Percentiles rank a stretch among this genome's conserved stretches.
Conservation (phyloP, 148 eudicot genomes). For the Vaccinium corymbosum region DNA sequence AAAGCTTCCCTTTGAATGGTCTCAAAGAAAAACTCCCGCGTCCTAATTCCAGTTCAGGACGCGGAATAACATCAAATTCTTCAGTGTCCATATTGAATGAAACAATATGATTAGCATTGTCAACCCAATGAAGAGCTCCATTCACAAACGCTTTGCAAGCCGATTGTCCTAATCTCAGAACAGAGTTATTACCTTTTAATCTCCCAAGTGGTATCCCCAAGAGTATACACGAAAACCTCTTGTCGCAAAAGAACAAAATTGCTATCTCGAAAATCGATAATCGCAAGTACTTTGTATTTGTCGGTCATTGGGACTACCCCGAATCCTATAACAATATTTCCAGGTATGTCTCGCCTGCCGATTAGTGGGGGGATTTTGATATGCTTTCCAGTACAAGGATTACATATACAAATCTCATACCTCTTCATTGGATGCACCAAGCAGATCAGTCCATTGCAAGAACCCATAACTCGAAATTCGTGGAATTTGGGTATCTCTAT, state of each 20-base stretch:
- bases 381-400: not conserved
- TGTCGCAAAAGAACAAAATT: not conserved
- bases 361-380: not conserved
- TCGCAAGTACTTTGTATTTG: not conserved
- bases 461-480: not conserved
- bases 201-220: not conserved
- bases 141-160: not conserved
- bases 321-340: not conserved
- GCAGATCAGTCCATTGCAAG: conserved; percentile 11
- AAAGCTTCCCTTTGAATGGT: not conserved
- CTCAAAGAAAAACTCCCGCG: not conserved
- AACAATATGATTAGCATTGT: not conserved
- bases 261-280: not conserved
- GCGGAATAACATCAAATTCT: not conserved
- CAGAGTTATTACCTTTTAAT: not conserved
- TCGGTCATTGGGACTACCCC: not conserved
- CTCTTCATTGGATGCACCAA: not conserved
- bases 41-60: not conserved
- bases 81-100: not conserved
- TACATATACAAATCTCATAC: not conserved
- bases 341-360: not conserved
- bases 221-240: not conserved
- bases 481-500: not conserved
- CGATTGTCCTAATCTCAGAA: not conserved
- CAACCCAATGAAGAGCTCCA: conserved; percentile 6